phyloP scores from a whole-genome alignment of 441 rosid genomes.

The Flueggea neowawraea region DNA sequence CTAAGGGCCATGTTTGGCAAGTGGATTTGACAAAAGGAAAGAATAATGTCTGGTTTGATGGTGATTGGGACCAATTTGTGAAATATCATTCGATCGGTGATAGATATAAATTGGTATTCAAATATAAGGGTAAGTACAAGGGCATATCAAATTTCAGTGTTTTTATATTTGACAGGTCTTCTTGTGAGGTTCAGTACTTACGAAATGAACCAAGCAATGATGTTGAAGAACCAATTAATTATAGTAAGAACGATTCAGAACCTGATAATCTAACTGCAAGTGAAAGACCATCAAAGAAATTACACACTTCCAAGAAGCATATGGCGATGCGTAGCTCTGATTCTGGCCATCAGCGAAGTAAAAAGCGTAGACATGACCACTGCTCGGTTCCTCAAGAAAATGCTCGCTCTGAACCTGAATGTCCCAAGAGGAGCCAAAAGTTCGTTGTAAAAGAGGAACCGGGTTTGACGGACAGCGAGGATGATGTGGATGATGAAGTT shows the following conservation, averaged over 20 bases:
- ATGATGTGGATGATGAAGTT: too few species aligned
- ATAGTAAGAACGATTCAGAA: neutral
- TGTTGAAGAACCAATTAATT: neutral
- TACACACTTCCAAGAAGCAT: too few species aligned
- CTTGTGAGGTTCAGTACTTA: slow-evolving; percentile 20
- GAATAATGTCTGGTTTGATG: slow-evolving; percentile 18
- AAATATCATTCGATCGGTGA: slow-evolving; percentile 16
- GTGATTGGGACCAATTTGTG: slow-evolving; percentile 27
- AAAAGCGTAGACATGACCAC: too few species aligned
- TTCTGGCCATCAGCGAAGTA: too few species aligned
- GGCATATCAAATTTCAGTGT: slow-evolving; percentile 17
- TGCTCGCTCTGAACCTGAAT: too few species aligned
- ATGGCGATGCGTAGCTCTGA: too few species aligned
- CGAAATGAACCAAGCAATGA: neutral
- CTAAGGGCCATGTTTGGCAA: slow-evolving; percentile 23
- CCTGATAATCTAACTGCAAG: neutral
- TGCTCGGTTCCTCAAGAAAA: too few species aligned
- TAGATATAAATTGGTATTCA: slow-evolving; percentile 25
- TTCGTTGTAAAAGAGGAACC: too few species aligned
- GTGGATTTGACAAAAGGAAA: slow-evolving; percentile 15
- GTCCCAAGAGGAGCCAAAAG: too few species aligned
- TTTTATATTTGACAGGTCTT: slow-evolving; percentile 12
- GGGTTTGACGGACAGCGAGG: too few species aligned
- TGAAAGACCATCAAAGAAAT: neutral
- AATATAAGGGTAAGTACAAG: slow-evolving; percentile 9